phyloP scores from a whole-genome alignment of 1,284 basidiomycete genomes.

The Takashimella koratensis region DNA sequence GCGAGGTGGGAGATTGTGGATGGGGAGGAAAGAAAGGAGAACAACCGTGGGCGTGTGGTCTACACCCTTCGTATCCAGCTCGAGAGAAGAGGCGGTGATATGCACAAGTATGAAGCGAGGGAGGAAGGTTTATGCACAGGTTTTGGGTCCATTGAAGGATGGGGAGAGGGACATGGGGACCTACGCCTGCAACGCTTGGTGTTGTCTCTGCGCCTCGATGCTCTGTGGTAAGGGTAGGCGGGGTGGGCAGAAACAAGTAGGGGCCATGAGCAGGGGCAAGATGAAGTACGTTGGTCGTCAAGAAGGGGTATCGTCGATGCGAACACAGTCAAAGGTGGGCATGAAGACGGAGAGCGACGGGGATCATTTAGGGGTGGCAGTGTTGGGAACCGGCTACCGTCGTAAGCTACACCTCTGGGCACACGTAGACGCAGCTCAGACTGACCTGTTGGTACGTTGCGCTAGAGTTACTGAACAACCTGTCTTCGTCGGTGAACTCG shows the following conservation, averaged over 20 bases:
- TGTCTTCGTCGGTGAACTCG: constrained; percentile 45
- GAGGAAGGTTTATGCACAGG: constrained; percentile 5
- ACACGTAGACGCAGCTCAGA: neutral
- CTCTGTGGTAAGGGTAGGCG: too few species aligned
- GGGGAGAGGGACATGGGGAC: constrained; percentile 1
- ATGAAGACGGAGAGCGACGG: too few species aligned
- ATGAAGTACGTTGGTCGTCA: too few species aligned
- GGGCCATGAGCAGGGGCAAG: too few species aligned
- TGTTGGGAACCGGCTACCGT: neutral
- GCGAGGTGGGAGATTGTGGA: too few species aligned
- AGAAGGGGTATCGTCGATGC: too few species aligned
- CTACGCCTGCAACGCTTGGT: constrained; percentile 7
- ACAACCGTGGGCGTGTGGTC: too few species aligned
- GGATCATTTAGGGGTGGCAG: constrained; percentile 10
- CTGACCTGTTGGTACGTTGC: constrained; percentile 47
- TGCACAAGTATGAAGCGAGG: neutral
- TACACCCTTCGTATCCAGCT: too few species aligned
- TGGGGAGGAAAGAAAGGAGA: neutral
- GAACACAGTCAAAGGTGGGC: too few species aligned
- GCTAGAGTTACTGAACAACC: constrained; percentile 50
- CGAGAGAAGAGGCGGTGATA: constrained; percentile 1
- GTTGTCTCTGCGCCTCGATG: constrained; percentile 11
- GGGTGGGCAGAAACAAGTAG: too few species aligned
- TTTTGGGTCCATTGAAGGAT: constrained; percentile 1
- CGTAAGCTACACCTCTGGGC: neutral